Base-by-base conservation (phyloP, 768 basidiomycete species). In the Boletus tylopilopsis region DNA sequence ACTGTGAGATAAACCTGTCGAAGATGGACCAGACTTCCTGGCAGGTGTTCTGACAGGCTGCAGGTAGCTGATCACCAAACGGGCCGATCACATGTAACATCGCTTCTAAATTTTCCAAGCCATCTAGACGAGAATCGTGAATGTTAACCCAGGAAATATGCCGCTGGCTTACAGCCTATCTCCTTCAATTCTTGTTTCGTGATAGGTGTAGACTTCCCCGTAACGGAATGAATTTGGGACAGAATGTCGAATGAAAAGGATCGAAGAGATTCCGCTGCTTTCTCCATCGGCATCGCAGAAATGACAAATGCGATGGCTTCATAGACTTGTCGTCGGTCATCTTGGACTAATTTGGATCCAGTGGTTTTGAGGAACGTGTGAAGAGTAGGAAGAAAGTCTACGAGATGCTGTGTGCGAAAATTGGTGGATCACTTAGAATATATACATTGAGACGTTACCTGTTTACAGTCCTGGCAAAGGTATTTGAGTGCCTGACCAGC, bases 301-400 rank as follows among this genome's bases (percentile, higher is more conserved):
- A 99, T 94, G 47, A 99, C 90, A 69, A 90, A 84, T 5, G 91
- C 94, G 57, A 98, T 94, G 13, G 94, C 96, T 64, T 96, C 94
- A 60, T 94, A 93, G 16, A 99, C 87, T 67, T 94, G 89, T 41
- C 90, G 79, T 60, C 84, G 81, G 67, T 98, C 96, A 36, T 94
- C 90, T 64, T 91, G 91, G 11, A 74, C 71, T 35, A 99, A 74
- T 63, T 89, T 91, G 6, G 78, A 64, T 34, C 92, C 94, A 13
- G 85, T 84, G 4, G 86, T 82, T 35, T 77, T 79, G 38, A 96
- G 73, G 76, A 98, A 99, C 0, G 84, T 78, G 68, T 97, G 91
- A 13, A 99, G 76, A 27, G 92, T 91, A 0, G 94, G 90, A 23
- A 99, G 71, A 72, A 93, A 96, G 15, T 93, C 84, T 24, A 94